A percentile compares a stretch with the other conserved stretches of the same genome.
phyloP scores from a whole-genome alignment of 306 rosid species.

The Ammopiptanthus mongolicus region DNA sequence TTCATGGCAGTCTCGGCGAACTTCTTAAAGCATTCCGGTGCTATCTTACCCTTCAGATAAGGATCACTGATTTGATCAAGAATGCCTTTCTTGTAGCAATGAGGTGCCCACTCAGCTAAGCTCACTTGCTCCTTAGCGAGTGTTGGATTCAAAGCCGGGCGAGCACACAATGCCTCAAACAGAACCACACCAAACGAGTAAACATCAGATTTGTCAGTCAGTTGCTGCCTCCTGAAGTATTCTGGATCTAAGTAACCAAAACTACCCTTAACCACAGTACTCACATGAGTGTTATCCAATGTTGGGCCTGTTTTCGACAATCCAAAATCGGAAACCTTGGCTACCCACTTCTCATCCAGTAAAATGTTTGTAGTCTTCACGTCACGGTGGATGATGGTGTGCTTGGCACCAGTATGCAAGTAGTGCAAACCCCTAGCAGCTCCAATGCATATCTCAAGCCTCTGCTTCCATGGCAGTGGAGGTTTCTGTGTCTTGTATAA shows the following conservation, averaged over 20 bases:
- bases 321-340: conserved; percentile 79
- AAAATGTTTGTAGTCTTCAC: conserved; percentile 79
- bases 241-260: conserved; percentile 91
- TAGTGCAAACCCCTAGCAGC: conserved; percentile 80
- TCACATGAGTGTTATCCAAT: conserved; percentile 78
- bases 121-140: conserved; percentile 98
- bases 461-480: conserved; percentile 73
- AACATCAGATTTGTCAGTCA: conserved; percentile 77
- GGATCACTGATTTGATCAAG: conserved; percentile 83
- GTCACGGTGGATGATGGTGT: conserved; percentile 75
- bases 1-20: conserved; percentile 97
- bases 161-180: conserved; percentile 76
- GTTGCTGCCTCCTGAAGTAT: conserved; percentile 72
- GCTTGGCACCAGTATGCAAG: conserved; percentile 79
- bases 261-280: conserved; percentile 89
- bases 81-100: conserved; percentile 87
- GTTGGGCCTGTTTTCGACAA: conserved; percentile 77
- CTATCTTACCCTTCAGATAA: conserved; percentile 80
- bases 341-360: conserved; percentile 77
- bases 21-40: conserved; percentile 91
- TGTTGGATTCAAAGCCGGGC: conserved; percentile 91
- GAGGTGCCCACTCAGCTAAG: conserved; percentile 98
- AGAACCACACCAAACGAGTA: conserved; percentile 83
- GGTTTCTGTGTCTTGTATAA: conserved; percentile 75
- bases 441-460: conserved; percentile 80